Evolutionary conservation across 306 rosid genomes (phyloP), one percentile per base, ranked within the genome.

Genomic region (Quercus dentata): DNA sequence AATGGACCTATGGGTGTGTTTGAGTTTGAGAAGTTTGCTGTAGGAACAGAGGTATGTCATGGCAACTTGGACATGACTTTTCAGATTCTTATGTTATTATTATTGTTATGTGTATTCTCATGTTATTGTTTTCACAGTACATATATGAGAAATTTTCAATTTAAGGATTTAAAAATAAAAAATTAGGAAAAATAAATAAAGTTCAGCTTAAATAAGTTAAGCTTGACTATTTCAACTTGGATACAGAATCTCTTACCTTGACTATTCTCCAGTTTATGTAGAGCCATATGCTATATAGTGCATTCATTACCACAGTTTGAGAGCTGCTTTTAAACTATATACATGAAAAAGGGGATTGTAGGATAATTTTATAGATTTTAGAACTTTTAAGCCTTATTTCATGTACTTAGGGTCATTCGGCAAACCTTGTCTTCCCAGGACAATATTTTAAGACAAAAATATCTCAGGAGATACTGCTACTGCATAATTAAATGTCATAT

Each of bases 1-100:
- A 94, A 94, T 64, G 98, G 98, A 82, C 98, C 98, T 19, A 94
- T 94, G 98, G 98, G 98, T 75, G 98, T 94, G 68, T 94, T 94
- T 8, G 98, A 94, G 87, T 94, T 92, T 31, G 94, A 91, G 0
- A 92, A 94, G 87, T 94, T 92, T 88, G 97, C 97, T 6, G 79
- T 73, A 11, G 98, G 98, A 83, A 94, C 98, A 3, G 93, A 84
- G 97, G 98, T 92, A 88, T 69, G 86, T 33, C 25, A 20, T 58
- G 64, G 64, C 64, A 9, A 1, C 49, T 33, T 28, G 20, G 21
- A 35, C 46, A 38, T 21, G 30, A 73, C 44, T 35, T 35, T 35
- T 35, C 9, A 35, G 44, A 35, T 35, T 35, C 9, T 35, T 35
- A 6, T 35, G 44, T 35, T 35, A 35, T 35, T 35, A 35, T 35